These are phyloP conservation scores for Rhododendron simsii DNA, from an alignment of 148 eudicot species.

Conservation along the genomic window DNA sequence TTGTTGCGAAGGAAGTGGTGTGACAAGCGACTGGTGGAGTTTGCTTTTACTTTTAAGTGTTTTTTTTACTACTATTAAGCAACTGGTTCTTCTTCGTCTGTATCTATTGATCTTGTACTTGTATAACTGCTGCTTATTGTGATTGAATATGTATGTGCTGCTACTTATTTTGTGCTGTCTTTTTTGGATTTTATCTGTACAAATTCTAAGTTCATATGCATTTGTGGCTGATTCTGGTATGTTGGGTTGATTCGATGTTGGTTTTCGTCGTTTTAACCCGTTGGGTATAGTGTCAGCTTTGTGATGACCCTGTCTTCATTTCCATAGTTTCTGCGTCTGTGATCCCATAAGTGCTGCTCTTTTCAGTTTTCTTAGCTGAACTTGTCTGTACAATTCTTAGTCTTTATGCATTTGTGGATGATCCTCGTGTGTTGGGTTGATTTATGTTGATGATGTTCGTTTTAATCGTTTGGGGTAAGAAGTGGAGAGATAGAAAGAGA, in stretches of 20 bases:
- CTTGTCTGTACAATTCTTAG: background rate
- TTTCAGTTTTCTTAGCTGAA: background rate
- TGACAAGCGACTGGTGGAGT: constrained; percentile 13
- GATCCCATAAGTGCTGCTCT: background rate
- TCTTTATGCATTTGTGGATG: background rate
- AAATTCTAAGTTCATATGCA: background rate
- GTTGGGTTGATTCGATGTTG: background rate
- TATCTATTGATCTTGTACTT: background rate
- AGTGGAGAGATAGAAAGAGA: too few relatives aligned
- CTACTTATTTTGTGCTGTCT: background rate
- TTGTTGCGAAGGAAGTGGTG: constrained; percentile 26
- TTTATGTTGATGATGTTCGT: background rate
- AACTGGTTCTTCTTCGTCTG: background rate
- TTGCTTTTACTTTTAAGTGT: background rate
- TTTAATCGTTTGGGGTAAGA: too few relatives aligned
- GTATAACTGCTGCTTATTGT: constrained; percentile 3
- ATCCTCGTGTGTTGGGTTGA: background rate
- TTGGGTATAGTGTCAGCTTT: background rate
- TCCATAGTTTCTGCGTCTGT: background rate
- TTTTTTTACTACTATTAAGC: background rate
- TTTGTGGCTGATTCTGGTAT: background rate
- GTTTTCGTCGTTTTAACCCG: background rate
- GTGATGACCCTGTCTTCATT: background rate
- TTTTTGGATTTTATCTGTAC: background rate
- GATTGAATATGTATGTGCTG: background rate